Percentiles rank a stretch among this genome's conserved stretches.
phyloP scores from a whole-genome alignment of 129 eudicot genomes.

The Flaveria robusta region DNA sequence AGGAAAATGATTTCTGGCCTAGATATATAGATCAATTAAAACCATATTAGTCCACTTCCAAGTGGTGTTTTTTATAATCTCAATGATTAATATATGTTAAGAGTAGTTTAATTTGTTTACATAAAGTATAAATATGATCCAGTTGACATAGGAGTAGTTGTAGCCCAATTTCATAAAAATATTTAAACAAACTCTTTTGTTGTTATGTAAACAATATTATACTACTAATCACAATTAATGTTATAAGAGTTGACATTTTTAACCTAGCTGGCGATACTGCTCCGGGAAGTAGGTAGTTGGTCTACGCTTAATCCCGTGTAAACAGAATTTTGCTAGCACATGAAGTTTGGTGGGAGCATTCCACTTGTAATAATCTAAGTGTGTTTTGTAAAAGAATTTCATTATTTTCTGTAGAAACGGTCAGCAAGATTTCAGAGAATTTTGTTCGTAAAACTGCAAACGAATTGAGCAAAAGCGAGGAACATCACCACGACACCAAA shows the following conservation, averaged over 20 bases:
- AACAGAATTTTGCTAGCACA: background rate
- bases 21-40: background rate
- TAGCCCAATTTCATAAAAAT: background rate
- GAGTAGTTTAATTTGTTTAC: background rate
- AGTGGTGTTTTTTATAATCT: background rate
- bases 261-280: background rate
- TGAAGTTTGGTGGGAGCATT: no score
- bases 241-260: conserved; percentile 6
- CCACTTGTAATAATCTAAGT: no score
- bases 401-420: no score
- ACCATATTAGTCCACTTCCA: background rate
- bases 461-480: background rate
- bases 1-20: background rate
- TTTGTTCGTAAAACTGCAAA: background rate
- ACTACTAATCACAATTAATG: background rate
- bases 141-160: conserved; percentile 9
- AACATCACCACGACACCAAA: background rate
- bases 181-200: no score
- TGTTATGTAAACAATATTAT: no score
- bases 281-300: background rate
- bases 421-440: background rate
- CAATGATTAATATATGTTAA: background rate
- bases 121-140: background rate
- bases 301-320: background rate
- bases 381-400: no score